Conservation (phyloP, 129 eudicot genomes). For the Chrysanthemum makinoi region DNA sequence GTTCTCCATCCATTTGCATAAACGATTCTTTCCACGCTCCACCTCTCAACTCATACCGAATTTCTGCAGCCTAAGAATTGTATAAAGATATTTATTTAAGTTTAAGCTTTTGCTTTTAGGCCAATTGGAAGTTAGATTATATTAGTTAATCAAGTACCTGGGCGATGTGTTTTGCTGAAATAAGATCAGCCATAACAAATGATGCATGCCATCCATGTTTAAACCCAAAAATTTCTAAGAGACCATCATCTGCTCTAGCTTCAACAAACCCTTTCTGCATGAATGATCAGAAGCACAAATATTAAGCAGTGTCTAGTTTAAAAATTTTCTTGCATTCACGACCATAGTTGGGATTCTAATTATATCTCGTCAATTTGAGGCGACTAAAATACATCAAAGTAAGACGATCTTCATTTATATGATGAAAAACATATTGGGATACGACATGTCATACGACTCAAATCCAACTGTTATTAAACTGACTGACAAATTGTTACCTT, state of each 20-base stretch:
- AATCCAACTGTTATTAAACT: neutral
- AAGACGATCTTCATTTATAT: neutral
- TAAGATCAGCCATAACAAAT: conserved; percentile 90
- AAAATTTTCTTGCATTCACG: neutral
- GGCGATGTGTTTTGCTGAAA: conserved; percentile 94
- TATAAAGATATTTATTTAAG: neutral
- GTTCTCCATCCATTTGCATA: conserved; percentile 98
- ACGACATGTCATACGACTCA: neutral
- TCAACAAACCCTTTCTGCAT: conserved; percentile 93
- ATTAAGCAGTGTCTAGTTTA: neutral
- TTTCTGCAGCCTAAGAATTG: conserved; percentile 56
- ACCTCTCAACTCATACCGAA: conserved; percentile 84
- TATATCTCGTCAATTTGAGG: neutral
- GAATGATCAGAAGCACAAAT: neutral
- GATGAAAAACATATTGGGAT: neutral
- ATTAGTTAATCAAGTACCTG: conserved; percentile 51
- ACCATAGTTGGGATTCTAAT: neutral
- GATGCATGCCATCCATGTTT: conserved; percentile 99
- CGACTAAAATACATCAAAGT: neutral
- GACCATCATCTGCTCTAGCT: conserved; percentile 89
- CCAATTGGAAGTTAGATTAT: neutral
- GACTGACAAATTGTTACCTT: conserved; percentile 50
- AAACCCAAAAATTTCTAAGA: conserved; percentile 82
- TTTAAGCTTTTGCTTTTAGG: neutral
- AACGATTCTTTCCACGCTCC: conserved; percentile 85